Conservation (phyloP, 1,284 basidiomycete species). For the Cerrena zonata region DNA sequence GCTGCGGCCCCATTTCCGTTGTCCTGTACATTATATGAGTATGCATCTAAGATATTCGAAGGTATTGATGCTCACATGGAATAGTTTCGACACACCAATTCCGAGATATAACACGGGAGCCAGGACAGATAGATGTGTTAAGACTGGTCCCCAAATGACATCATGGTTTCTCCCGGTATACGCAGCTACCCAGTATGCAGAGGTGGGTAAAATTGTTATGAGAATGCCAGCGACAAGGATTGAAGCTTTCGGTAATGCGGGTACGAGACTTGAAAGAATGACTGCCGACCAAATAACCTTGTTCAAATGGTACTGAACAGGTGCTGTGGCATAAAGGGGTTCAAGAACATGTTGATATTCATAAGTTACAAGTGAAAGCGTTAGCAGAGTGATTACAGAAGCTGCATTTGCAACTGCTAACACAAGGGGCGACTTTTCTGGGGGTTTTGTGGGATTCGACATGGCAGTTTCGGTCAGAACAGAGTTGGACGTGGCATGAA, state of each 20-base stretch:
- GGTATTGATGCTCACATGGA: slow-evolving; percentile 41
- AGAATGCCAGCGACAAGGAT: slow-evolving; percentile 39
- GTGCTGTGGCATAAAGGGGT: slow-evolving; percentile 53
- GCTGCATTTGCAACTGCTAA: slow-evolving; percentile 19
- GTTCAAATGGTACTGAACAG: slow-evolving; percentile 43
- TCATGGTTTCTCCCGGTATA: slow-evolving; percentile 48
- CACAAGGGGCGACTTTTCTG: slow-evolving; percentile 12
- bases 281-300: slow-evolving; percentile 38
- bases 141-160: slow-evolving; percentile 51
- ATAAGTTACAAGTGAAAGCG: slow-evolving; percentile 48
- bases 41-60: neutral
- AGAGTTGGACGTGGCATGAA: neutral
- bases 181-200: slow-evolving; percentile 57
- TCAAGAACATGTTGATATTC: slow-evolving; percentile 49
- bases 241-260: slow-evolving; percentile 25
- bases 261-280: slow-evolving; percentile 31
- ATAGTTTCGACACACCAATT: slow-evolving; percentile 36
- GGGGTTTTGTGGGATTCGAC: slow-evolving; percentile 12
- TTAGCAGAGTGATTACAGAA: slow-evolving; percentile 27
- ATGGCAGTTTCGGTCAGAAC: slow-evolving; percentile 11
- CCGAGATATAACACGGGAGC: slow-evolving; percentile 49
- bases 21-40: slow-evolving; percentile 13
- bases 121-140: slow-evolving; percentile 51
- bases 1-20: slow-evolving; percentile 10
- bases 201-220: slow-evolving; percentile 51